Base-by-base conservation (phyloP, 2,329 filamentous ascomycete genomes). In the Colletotrichum phormii region DNA sequence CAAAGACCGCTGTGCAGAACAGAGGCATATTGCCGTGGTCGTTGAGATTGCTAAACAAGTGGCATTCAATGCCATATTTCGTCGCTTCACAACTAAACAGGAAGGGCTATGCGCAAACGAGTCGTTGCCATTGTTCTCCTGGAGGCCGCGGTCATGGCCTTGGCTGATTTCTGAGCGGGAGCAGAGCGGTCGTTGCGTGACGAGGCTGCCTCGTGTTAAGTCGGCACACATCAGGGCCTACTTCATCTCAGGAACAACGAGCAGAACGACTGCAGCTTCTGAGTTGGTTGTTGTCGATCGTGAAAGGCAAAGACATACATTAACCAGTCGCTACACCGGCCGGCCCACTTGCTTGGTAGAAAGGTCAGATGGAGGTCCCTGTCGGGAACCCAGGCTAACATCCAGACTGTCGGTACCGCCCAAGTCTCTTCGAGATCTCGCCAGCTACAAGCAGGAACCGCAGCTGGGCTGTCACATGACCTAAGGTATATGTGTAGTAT, bases 281-380 rank as follows among this genome's bases (percentile, higher is more conserved):
- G 1, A 6, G 13, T 29, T 29, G 37, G 24, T 24, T 59, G 9
- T 22, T 4, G 13, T 5, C 31, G 26, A 22, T 26, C 12, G n/a
- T 42, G 7, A n/a, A 42, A 54, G n/a, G 46, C 64, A 35, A 18
- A 37, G 42, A 31, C 13, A 53, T 13, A 49, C 13, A 24, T 26
- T 26, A 18, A 29, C 18, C 31, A 33, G 22, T 15, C 24, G 31
- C 54, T 12, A 26, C 29, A 29, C 31, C 31, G 62, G 42, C 42
- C 67, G 62, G 53, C 42, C 67, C 53, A 31, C 62, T 55, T 26
- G 8, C 53, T 66, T 42, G 15, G 24, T 53, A 26, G 1, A 49
- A 60, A 54, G 13, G n/a, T 24, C 29, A 37, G 9, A 24, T 26
- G 54, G 18, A 66, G 62, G 54, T 59, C 54, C 62, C 54, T 70